A percentile compares a stretch with the other conserved stretches of the same genome.
Conservation (phyloP, 106 monocot species). For the Dioscorea zingiberensis region DNA sequence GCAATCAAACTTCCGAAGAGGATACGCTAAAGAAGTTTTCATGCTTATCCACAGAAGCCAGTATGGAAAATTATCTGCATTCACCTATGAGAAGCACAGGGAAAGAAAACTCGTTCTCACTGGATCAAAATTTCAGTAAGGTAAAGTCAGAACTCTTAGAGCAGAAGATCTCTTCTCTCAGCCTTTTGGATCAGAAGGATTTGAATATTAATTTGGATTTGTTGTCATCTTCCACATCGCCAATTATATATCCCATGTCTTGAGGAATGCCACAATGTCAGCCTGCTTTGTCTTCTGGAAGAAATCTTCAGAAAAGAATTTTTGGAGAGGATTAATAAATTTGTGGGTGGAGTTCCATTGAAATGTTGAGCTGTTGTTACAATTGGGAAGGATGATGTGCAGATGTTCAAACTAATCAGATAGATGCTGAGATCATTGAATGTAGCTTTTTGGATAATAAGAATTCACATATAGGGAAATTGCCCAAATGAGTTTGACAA, state of each 20-base stretch:
- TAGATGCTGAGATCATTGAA: too few species aligned
- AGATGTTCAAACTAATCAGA: too few species aligned
- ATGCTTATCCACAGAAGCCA: neutral
- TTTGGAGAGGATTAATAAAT: too few species aligned
- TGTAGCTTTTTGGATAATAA: too few species aligned
- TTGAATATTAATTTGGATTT: neutral
- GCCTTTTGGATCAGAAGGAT: neutral
- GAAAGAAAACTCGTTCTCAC: slow-evolving; percentile 20
- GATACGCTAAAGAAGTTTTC: neutral
- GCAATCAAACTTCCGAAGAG: neutral
- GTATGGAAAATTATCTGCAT: neutral
- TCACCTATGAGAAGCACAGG: neutral
- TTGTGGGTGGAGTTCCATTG: too few species aligned
- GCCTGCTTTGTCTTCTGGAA: neutral
- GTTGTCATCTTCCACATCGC: neutral
- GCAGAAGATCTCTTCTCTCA: slow-evolving; percentile 6
- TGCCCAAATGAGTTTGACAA: too few species aligned
- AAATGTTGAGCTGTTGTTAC: too few species aligned
- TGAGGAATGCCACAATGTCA: neutral
- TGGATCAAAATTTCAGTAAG: neutral
- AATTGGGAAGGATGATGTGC: too few species aligned
- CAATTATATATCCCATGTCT: neutral
- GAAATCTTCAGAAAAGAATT: neutral
- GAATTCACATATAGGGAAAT: too few species aligned
- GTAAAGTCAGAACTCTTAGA: slow-evolving; percentile 3